A percentile compares a stretch with the other conserved stretches of the same genome.
phyloP scores from a whole-genome alignment of 1,284 basidiomycete genomes.

The Cryptococcus amylolentus region DNA sequence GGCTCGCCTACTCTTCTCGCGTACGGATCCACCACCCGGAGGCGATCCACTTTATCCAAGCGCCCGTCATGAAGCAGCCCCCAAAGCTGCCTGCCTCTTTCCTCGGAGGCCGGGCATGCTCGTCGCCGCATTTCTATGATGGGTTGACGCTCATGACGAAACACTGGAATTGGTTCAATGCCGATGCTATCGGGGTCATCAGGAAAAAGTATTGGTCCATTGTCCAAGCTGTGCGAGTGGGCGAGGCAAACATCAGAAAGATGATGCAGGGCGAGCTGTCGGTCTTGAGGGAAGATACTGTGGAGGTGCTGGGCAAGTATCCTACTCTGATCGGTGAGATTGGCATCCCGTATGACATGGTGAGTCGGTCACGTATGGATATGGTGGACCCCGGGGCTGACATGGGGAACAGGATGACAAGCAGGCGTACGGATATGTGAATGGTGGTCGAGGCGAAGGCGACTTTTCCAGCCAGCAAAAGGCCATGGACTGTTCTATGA shows the following conservation, averaged over 20 bases:
- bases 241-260: slow-evolving; percentile 74
- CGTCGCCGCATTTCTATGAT: slow-evolving; percentile 91
- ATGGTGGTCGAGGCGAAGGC: slow-evolving; percentile 68
- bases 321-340: slow-evolving; percentile 95
- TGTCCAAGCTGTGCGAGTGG: slow-evolving; percentile 60
- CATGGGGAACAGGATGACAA: slow-evolving; percentile 58
- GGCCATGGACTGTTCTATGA: slow-evolving; percentile 88
- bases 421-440: slow-evolving; percentile 75
- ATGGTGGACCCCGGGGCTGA: not conserved
- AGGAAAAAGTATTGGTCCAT: slow-evolving; percentile 74
- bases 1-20: slow-evolving; percentile 60
- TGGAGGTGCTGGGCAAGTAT: slow-evolving; percentile 59
- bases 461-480: slow-evolving; percentile 76
- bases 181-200: slow-evolving; percentile 64
- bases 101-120: slow-evolving; percentile 68
- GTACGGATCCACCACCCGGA: slow-evolving; percentile 74
- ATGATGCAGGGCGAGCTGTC: slow-evolving; percentile 80
- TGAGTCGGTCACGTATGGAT: slow-evolving; percentile 14
- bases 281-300: slow-evolving; percentile 66
- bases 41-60: slow-evolving; percentile 86
- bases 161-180: slow-evolving; percentile 94
- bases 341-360: slow-evolving; percentile 87
- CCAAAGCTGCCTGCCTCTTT: slow-evolving; percentile 58
- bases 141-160: slow-evolving; percentile 70
- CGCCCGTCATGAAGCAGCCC: slow-evolving; percentile 84